Evolutionary conservation across 192 early-diverging fungal genomes (phyloP), one percentile per base, ranked within the genome.

Genomic region (Gryganskiella cystojenkinii): DNA sequence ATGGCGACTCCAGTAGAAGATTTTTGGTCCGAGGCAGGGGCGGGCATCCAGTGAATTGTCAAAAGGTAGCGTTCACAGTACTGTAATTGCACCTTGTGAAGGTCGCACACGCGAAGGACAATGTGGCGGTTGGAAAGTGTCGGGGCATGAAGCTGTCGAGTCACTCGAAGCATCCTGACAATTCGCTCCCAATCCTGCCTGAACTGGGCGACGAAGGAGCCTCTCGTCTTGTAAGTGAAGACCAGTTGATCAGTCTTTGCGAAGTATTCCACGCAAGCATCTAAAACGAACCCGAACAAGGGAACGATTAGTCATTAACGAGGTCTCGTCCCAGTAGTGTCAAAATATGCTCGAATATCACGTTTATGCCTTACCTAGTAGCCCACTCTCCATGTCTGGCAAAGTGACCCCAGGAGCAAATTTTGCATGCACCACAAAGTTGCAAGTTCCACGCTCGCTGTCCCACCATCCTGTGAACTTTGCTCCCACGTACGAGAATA

Each of bases 381-480:
- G 43, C 4, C 66, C 74, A 22, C 56, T 60, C 10, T 55, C 61
- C 66, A 78, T 69, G 25, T 58, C 56, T 13, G 74, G 13, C 2
- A 65, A 61, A 9, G 58, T 69, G 28, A 67, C 46, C 5, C 58
- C 61, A 2, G 66, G 67, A 1, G 49, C 46, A 25, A 78, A 69
- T 27, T 59, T 78, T 34, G 74, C 74, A n/a, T 78, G 66, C 8
- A 78, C 60, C 31, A 69, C 61, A 69, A 78, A 69, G 61, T 78
- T 69, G 42, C 74, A 78, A 17, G 74, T 78, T 22, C 68, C 74
- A n/a, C 66, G 43, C 22, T 78, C 60, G 22, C 30, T 64, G 43
- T 64, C 61, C 74, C 74, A 78, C 74, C 74, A 78, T 51, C 74
- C 74, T 24, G 74, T 64, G 42, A 78, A 42, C 52, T 78, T 78